These are phyloP conservation scores for Cucurbita ficifolia DNA, from an alignment of 306 rosid species.

Conservation along the genomic window DNA sequence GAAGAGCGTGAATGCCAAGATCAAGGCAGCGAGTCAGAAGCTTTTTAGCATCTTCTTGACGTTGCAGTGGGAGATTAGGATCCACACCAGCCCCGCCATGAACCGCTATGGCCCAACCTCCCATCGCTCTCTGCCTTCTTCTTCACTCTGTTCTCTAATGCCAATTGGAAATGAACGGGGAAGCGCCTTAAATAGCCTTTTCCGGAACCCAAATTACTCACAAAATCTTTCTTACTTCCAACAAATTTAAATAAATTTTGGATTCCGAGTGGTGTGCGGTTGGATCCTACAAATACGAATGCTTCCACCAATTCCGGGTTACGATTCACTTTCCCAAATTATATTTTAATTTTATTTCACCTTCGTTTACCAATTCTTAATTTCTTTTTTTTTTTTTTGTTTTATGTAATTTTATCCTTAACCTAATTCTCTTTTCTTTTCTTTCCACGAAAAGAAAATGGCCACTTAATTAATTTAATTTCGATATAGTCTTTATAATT, in stretches of 20 bases:
- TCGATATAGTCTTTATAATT: too few relatives aligned
- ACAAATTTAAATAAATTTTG: neutral
- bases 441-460: too few relatives aligned
- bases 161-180: neutral
- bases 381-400: too few relatives aligned
- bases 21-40: constrained; percentile 71
- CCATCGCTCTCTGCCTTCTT: constrained; percentile 5
- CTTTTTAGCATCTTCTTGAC: constrained; percentile 73
- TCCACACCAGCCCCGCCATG: constrained; percentile 99
- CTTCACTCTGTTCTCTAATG: constrained; percentile 13
- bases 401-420: too few relatives aligned
- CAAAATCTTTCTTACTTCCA: neutral
- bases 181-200: neutral
- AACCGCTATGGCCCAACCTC: constrained; percentile 83
- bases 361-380: too few relatives aligned
- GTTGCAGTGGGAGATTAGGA: constrained; percentile 68
- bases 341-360: neutral
- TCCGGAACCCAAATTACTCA: neutral
- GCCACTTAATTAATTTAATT: too few relatives aligned
- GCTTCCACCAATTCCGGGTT: neutral
- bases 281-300: neutral
- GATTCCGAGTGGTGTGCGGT: too few relatives aligned
- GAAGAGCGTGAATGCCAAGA: constrained; percentile 74
- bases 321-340: neutral
- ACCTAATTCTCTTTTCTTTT: too few relatives aligned